These are phyloP conservation scores for Magnolia kwangsiensis DNA, from an alignment of 164 flowering plant genomes.

Conservation along the genomic window DNA sequence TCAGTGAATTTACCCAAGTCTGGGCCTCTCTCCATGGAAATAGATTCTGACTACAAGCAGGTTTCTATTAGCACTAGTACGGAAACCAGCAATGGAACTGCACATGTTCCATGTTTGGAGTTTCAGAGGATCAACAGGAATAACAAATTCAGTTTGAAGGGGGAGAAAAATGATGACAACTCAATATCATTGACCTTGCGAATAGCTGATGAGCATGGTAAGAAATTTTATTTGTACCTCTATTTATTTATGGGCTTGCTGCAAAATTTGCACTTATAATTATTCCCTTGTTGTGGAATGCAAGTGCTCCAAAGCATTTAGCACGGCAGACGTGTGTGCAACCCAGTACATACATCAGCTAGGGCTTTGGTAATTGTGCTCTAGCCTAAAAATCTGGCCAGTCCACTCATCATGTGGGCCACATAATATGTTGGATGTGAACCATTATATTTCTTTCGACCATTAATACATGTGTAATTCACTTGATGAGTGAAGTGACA, in stretches of 20 bases:
- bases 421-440: too few relatives aligned
- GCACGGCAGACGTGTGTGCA: not conserved
- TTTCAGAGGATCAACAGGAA: constrained; percentile 33
- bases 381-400: not conserved
- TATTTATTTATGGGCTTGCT: not conserved
- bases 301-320: not conserved
- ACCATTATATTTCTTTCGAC: too few relatives aligned
- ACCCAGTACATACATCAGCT: not conserved
- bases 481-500: too few relatives aligned
- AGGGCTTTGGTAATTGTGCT: not conserved
- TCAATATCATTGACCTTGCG: constrained; percentile 49
- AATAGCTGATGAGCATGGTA: constrained; percentile 50
- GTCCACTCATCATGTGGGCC: not conserved
- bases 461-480: too few relatives aligned
- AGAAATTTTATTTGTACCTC: constrained; percentile 6
- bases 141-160: constrained; percentile 49
- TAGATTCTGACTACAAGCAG: constrained; percentile 41
- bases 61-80: constrained; percentile 19
- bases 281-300: not conserved
- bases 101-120: constrained; percentile 29
- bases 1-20: constrained; percentile 18
- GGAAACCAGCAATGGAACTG: constrained; percentile 24
- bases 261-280: not conserved
- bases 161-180: constrained; percentile 42
- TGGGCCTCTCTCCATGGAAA: constrained; percentile 46